phyloP scores from a whole-genome alignment of 2,329 filamentous ascomycete genomes.

The Venturia asperata region DNA sequence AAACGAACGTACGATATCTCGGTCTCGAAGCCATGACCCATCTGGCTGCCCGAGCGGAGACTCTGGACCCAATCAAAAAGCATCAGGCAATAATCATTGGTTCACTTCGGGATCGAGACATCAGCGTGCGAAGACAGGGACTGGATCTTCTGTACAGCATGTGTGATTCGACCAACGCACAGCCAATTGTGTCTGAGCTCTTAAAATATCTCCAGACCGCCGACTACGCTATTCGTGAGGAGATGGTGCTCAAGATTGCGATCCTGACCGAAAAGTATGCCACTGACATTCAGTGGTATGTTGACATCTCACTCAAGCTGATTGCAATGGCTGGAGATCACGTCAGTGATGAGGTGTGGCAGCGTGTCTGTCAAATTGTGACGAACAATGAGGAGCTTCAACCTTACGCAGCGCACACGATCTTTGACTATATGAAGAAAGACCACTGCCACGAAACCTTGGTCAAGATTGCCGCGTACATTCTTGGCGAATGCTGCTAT shows the following conservation, averaged over 20 bases:
- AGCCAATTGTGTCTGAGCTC: conserved; percentile 86
- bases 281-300: conserved; percentile 98
- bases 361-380: conserved; percentile 95
- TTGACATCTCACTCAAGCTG: conserved; percentile 89
- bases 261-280: conserved; percentile 98
- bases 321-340: conserved; percentile 97
- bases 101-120: conserved; percentile 89
- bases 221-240: conserved; percentile 95
- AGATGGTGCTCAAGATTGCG: conserved; percentile 98
- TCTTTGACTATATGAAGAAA: conserved; percentile 82
- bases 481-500: conserved; percentile 94
- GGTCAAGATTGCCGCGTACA: conserved; percentile 95
- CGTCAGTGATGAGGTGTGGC: conserved; percentile 98
- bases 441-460: conserved; percentile 94
- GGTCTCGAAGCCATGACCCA: conserved; percentile 98
- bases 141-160: conserved; percentile 98
- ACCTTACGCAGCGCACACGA: conserved; percentile 90
- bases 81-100: conserved; percentile 95
- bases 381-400: conserved; percentile 99
- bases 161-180: conserved; percentile 94
- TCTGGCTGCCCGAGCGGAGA: conserved; percentile 86
- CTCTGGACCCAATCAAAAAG: conserved; percentile 93
- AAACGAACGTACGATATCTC: conserved; percentile 95
- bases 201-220: conserved; percentile 91
- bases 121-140: conserved; percentile 92